Percentiles rank a stretch among this genome's conserved stretches.
Evolutionary conservation across 169 alveolate species (phyloP).

Genomic region (Besnoitia besnoiti): DNA sequence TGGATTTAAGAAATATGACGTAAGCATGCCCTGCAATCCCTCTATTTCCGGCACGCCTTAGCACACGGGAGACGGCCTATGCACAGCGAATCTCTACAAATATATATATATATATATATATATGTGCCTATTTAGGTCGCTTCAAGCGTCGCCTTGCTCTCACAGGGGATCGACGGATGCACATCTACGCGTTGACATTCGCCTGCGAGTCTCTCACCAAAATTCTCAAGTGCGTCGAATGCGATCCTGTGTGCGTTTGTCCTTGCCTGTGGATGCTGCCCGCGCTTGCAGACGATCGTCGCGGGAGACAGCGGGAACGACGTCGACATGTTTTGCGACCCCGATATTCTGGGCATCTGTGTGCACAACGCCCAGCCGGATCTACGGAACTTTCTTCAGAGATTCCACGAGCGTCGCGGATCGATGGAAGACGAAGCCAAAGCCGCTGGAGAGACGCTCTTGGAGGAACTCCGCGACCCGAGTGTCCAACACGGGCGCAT

Average conservation of each 20-base stretch:
- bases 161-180: too few relatives aligned
- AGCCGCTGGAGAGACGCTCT: not conserved
- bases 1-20: constrained; percentile 34
- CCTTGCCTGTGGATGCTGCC: too few relatives aligned
- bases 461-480: not conserved
- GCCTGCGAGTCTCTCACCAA: too few relatives aligned
- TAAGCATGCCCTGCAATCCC: too few relatives aligned
- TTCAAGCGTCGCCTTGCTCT: not conserved
- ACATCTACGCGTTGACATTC: too few relatives aligned
- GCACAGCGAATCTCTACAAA: not conserved
- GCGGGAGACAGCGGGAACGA: constrained; percentile 77
- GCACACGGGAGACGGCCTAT: too few relatives aligned
- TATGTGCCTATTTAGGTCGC: not conserved
- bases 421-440: not conserved
- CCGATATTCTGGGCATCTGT: constrained; percentile 62
- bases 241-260: too few relatives aligned
- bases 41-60: too few relatives aligned
- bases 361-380: constrained; percentile 74
- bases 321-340: constrained; percentile 69
- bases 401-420: not conserved
- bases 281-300: constrained; percentile 53
- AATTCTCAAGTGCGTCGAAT: too few relatives aligned
- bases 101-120: too few relatives aligned
- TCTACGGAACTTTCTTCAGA: constrained; percentile 49
- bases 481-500: not conserved